Percentiles rank a stretch among this genome's conserved stretches.
These are phyloP conservation scores for Lumnitzera racemosa DNA, from an alignment of 345 rosid genomes.

Conservation along the genomic window DNA sequence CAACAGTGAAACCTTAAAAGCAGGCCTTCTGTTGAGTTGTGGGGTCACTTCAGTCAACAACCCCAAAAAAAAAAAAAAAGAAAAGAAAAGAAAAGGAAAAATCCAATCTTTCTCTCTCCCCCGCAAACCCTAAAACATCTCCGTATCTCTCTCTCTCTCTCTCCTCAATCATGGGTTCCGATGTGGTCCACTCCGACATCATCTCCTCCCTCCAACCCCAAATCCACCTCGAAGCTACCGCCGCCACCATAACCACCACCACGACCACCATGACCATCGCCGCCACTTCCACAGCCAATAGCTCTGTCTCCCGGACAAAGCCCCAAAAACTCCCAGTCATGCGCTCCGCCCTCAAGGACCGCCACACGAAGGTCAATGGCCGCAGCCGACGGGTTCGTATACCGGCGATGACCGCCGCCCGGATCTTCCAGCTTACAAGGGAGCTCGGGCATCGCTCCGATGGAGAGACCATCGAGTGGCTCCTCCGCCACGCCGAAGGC, in stretches of 20 bases:
- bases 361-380: conserved; percentile 8
- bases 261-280: conserved; percentile 12
- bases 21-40: too few species aligned
- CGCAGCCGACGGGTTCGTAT: conserved; percentile 7
- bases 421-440: conserved; percentile 8
- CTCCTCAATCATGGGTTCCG: too few species aligned
- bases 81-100: too few species aligned
- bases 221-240: too few species aligned
- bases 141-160: too few species aligned
- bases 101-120: too few species aligned
- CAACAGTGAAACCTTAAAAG: too few species aligned
- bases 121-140: too few species aligned
- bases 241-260: neutral
- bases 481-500: neutral
- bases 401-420: conserved; percentile 5
- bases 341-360: conserved; percentile 1
- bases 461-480: conserved; percentile 8
- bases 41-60: too few species aligned
- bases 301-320: conserved; percentile 16
- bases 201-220: too few species aligned
- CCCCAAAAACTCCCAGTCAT: conserved; percentile 13
- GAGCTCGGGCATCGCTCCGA: conserved; percentile 7
- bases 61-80: too few species aligned
- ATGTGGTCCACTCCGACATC: too few species aligned
- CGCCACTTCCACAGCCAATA: conserved; percentile 16